Percentiles rank a stretch among this genome's conserved stretches.
These are phyloP conservation scores for Quercus lobata DNA, from an alignment of 331 rosid genomes.

Conservation along the genomic window DNA sequence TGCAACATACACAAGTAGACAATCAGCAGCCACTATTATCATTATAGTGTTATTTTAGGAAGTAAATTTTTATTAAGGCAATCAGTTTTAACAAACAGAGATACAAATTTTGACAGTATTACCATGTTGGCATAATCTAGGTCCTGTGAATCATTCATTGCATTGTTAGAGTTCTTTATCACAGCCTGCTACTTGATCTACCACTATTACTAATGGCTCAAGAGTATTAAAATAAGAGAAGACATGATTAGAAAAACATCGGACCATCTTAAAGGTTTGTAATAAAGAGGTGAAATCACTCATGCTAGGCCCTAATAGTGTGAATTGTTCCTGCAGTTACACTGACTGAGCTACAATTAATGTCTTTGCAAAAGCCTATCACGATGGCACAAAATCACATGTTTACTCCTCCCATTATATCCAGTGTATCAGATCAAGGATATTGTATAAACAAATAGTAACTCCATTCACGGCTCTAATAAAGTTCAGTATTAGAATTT, in stretches of 20 bases:
- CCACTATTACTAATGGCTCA: slow-evolving; percentile 17
- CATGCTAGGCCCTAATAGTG: slow-evolving; percentile 53
- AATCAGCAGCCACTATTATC: no score
- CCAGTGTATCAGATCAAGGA: background rate
- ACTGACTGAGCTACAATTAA: slow-evolving; percentile 43
- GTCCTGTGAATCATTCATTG: slow-evolving; percentile 64
- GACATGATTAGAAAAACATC: slow-evolving; percentile 8
- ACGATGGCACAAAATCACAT: slow-evolving; percentile 12
- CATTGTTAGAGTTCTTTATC: slow-evolving; percentile 59
- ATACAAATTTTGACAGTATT: slow-evolving; percentile 12
- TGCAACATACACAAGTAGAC: no score
- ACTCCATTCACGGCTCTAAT: no score
- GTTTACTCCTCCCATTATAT: background rate
- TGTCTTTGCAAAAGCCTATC: slow-evolving; percentile 70
- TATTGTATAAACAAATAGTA: background rate
- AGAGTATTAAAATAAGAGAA: slow-evolving; percentile 1
- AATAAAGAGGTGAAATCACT: slow-evolving; percentile 75
- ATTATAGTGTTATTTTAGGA: no score
- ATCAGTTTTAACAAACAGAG: no score
- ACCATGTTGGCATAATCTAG: slow-evolving; percentile 63
- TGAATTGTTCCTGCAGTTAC: slow-evolving; percentile 60
- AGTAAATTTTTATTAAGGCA: no score
- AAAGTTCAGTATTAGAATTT: no score
- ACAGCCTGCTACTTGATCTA: slow-evolving; percentile 46
- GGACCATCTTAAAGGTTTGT: slow-evolving; percentile 74